Base-by-base conservation (phyloP, 257 asterid genomes). In the Phtheirospermum japonicum region DNA sequence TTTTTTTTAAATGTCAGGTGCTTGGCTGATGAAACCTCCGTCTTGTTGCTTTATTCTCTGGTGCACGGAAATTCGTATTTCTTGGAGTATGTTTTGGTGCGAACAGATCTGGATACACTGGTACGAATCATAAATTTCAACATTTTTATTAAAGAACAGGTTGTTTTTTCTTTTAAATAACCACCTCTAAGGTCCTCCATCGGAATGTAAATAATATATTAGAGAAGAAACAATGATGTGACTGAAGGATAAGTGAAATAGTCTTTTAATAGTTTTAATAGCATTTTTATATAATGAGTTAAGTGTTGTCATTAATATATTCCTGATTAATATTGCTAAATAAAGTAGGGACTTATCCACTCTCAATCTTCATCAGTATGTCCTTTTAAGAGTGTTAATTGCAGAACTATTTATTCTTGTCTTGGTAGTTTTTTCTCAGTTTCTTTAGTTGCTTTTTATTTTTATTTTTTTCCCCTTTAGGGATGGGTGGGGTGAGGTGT, bases 61-160 rank as follows among this genome's bases (percentile, higher is more conserved):
- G 85, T 93, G 73, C 97, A 89, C 48, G 97, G 99, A 58, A 93
- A 93, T 78, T 82, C 96, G 28, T 83, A 84, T 70, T 93, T 93
- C 71, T 73, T 90, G 65, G 99, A 89, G 82, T 93, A 93, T 67
- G 95, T 89, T 70, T 81, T 93, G 85, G 99, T 93, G 82, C 94
- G 99, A 71, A 85, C 95, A 52, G 99, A 93, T 77, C 75, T 82
- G 13, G 99, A 93, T 81, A 93, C 94, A 40, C 84, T 93, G 99
- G 99, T 93, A 89, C 17, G 80, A 31, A 69, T 55, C 23, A 61
- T 57, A 40, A 62, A 49, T 51, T 7, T 53, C 50, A 54, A 59
- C 46, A 19, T 66, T 53, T 18, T n/a, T n/a, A n/a, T 26, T 55
- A 23, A 40, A 8, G 40, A 30, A 31, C 50, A 19, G 18, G 26